Base-by-base conservation (phyloP, 306 rosid species). In the Quercus cerris region DNA sequence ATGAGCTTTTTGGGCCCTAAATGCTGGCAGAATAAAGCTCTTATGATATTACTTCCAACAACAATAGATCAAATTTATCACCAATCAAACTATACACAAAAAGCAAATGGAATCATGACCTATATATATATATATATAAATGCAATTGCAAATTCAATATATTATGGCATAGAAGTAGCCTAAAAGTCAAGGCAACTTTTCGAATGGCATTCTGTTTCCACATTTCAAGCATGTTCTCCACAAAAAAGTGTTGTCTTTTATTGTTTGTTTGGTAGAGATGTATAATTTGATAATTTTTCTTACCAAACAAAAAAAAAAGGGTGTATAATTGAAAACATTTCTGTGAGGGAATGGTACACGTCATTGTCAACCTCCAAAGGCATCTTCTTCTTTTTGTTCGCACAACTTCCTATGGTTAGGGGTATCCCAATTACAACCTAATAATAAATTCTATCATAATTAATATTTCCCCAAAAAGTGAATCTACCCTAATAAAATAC, bases 1-100 rank as follows among this genome's bases (percentile, higher is more conserved):
- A 78, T 82, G 77, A 84, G 83, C 78, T 81, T 28, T 82, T 14
- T 68, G 55, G 82, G 85, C 35, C 64, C 85, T 75, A 81, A 81
- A 49, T 83, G 87, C 49, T 70, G 74, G 86, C 30, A 86, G 84
- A 84, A 87, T 86, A 84, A 78, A 82, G 81, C 71, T 87, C 78
- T 17, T 17, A 62, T 74, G 79, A 38, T 83, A 56, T 80, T 80
- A 83, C 81, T 69, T 78, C 87, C 89, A 87, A 77, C 73, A 76
- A 87, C 56, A 77, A 86, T 59, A 33, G 81, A 83, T 83, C 46
- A 83, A 83, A 83, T 81, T 5, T 82, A 78, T 68, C 80, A 71
- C 78, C 20, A 71, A 82, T 71, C 81, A 52, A 74, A 75, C 71
- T 70, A 78, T 71, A 80, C 85, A 78, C 51, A 66, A 75, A 81